Evolutionary conservation across 2,329 filamentous ascomycete species (phyloP).

Genomic region (Cordyceps tenuipes): DNA sequence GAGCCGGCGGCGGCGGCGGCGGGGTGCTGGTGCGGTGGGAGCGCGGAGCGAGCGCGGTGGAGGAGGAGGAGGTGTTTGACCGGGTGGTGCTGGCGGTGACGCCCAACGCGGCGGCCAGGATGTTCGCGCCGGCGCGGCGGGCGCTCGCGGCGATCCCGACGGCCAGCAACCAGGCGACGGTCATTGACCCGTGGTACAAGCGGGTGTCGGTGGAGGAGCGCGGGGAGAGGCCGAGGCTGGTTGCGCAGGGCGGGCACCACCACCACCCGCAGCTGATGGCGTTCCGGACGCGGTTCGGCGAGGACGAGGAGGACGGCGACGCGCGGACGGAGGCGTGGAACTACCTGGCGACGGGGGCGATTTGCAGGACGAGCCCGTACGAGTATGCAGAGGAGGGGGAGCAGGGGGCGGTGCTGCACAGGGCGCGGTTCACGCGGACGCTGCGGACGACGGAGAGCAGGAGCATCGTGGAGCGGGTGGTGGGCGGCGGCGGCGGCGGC

Average conservation of each 20-base stretch:
- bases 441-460: conserved; percentile 41
- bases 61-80: conserved; percentile 35
- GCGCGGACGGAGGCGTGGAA: conserved; percentile 44
- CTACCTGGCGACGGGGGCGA: conserved; percentile 38
- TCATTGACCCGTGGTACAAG: conserved; percentile 21
- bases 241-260: conserved; percentile 15
- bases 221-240: too few relatives aligned
- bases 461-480: conserved; percentile 37
- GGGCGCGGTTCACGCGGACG: conserved; percentile 43
- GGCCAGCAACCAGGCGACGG: conserved; percentile 37
- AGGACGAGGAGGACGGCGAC: conserved; percentile 17
- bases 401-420: conserved; percentile 31
- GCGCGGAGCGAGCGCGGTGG: neutral
- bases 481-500: conserved; percentile 19
- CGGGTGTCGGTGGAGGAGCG: neutral
- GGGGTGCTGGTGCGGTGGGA: conserved; percentile 3
- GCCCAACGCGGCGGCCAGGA: conserved; percentile 40
- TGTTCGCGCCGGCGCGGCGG: conserved; percentile 36
- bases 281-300: conserved; percentile 27
- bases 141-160: conserved; percentile 38
- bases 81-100: conserved; percentile 46
- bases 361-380: conserved; percentile 46
- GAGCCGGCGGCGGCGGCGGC: neutral
- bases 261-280: conserved; percentile 24
- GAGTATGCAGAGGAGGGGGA: conserved; percentile 28